Evolutionary conservation across 805 yeast genomes (phyloP), one percentile per base, ranked within the genome.

Genomic region (Candida awuae): DNA sequence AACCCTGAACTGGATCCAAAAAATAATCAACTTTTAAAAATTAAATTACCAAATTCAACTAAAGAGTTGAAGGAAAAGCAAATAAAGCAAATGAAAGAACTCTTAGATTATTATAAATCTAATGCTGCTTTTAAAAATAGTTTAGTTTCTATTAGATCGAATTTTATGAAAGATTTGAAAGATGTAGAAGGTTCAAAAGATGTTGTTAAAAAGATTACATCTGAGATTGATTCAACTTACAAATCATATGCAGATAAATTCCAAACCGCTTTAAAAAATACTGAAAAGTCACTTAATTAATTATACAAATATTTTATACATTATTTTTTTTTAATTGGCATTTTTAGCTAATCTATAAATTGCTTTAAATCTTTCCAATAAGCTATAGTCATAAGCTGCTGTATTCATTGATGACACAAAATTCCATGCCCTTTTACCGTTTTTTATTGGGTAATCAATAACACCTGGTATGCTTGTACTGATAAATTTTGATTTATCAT

Each of bases 361-460:
- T 4, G 80, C 73, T 48, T 73, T 75, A 29, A 75, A 50, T 51
- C 73, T 75, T 45, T 76, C 77, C 92, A 94, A 84, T 29, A 70
- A 46, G 37, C 90, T 75, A 37, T 62, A 71, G 48, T 83, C 84
- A 53, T 92, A 92, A 19, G 95, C 94, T 18, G 88, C 90, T 29
- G 73, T 71, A 54, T 87, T 88, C 59, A 92, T 71, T 26, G 84
- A 78, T 42, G 72, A 72, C 5, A 92, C 92, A 63, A 92, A 84
- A 15, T 68, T 70, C 97, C 97, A 90, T 1, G 97, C 96, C 49
- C 71, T 80, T 49, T 75, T 71, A 46, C 80, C 84, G 49, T 81
- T 80, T 23, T 73, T 70, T 47, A 92, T 84, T 2, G 99, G 99
- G 55, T 92, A 92, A 59, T 92, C 97, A 35, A 92, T 64, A 2